Evolutionary conservation across 2,329 filamentous ascomycete species (phyloP).

Genomic region (Paraphoma sp.): DNA sequence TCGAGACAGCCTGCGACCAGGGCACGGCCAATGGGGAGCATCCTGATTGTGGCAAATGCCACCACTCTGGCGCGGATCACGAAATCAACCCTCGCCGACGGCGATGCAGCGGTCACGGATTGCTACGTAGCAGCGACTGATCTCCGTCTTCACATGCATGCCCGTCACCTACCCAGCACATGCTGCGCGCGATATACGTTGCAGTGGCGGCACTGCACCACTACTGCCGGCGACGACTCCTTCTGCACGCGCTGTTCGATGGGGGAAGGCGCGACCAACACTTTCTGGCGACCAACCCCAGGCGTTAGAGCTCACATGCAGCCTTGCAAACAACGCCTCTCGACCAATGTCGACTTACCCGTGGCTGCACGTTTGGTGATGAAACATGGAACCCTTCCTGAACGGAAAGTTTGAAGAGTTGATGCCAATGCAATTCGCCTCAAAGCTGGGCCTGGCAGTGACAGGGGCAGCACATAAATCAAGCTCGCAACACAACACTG

Average conservation of each 20-base stretch:
- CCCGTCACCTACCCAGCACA: slow-evolving; percentile 9
- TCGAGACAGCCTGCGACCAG: slow-evolving; percentile 1
- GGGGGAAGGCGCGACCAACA: slow-evolving; percentile 6
- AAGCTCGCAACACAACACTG: slow-evolving; percentile 7
- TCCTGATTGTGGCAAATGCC: slow-evolving; percentile 14
- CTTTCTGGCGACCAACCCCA: slow-evolving; percentile 1
- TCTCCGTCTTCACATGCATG: slow-evolving; percentile 8
- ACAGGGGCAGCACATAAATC: slow-evolving; percentile 3
- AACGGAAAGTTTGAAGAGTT: slow-evolving; percentile 13
- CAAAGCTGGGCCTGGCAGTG: slow-evolving; percentile 27
- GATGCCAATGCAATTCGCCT: slow-evolving; percentile 11
- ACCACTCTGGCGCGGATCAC: slow-evolving; percentile 12
- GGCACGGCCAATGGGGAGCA: not conserved
- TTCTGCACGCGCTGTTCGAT: slow-evolving; percentile 13
- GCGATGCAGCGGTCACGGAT: slow-evolving; percentile 29
- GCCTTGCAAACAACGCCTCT: not conserved
- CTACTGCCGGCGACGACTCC: slow-evolving; percentile 10
- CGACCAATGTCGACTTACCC: not conserved
- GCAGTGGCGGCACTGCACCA: slow-evolving; percentile 3
- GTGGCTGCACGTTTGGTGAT: slow-evolving; percentile 1
- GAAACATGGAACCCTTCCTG: slow-evolving; percentile 14
- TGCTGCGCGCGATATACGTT: slow-evolving; percentile 7
- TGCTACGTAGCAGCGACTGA: slow-evolving; percentile 15
- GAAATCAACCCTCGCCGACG: slow-evolving; percentile 24
- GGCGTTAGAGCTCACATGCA: slow-evolving; percentile 6